A percentile compares a stretch with the other conserved stretches of the same genome.
These are phyloP conservation scores for Hysterangium stoloniferum DNA, from an alignment of 768 basidiomycete genomes.

Conservation along the genomic window DNA sequence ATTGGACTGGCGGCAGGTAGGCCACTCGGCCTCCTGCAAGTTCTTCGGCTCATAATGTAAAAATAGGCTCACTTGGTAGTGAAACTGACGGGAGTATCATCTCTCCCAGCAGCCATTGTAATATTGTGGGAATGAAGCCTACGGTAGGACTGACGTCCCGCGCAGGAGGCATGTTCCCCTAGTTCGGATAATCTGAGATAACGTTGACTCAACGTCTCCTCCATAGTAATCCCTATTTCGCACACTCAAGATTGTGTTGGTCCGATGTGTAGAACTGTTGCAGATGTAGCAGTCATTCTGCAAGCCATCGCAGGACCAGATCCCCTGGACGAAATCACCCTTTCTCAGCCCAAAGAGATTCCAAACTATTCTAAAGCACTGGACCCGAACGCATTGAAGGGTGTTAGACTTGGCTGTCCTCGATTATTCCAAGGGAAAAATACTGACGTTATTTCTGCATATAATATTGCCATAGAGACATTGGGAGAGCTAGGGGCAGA, in stretches of 20 bases:
- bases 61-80: constrained; percentile 35
- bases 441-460: constrained; percentile 25
- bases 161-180: constrained; percentile 23
- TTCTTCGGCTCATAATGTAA: constrained; percentile 28
- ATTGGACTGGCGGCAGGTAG: constrained; percentile 40
- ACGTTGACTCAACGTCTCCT: neutral
- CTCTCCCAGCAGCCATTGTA: constrained; percentile 34
- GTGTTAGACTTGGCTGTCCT: constrained; percentile 39
- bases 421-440: constrained; percentile 21
- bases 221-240: constrained; percentile 37
- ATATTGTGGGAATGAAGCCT: constrained; percentile 35
- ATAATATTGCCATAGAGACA: constrained; percentile 31
- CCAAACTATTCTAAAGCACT: constrained; percentile 53
- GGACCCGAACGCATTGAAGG: constrained; percentile 35
- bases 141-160: constrained; percentile 35
- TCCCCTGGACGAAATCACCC: constrained; percentile 33
- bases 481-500: constrained; percentile 36
- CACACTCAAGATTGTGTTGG: constrained; percentile 35
- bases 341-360: constrained; percentile 37
- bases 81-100: constrained; percentile 46
- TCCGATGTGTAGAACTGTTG: constrained; percentile 29
- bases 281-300: constrained; percentile 32
- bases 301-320: constrained; percentile 37
- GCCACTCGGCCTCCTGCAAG: neutral
- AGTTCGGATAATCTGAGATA: neutral